phyloP scores from a whole-genome alignment of 768 basidiomycete genomes.

The Leccinum truebloodii region DNA sequence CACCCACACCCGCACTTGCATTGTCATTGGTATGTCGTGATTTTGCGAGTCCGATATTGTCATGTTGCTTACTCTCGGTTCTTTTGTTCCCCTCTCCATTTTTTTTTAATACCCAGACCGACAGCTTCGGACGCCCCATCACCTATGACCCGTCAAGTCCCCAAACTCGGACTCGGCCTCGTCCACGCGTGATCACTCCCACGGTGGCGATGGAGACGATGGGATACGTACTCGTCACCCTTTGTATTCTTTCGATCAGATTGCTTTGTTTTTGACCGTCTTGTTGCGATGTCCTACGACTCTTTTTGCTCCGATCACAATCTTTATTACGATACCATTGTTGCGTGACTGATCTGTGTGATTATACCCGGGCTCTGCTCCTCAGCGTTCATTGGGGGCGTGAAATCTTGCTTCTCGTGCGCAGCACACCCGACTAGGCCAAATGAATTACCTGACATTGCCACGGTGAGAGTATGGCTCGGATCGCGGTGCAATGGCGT shows the following conservation, averaged over 20 bases:
- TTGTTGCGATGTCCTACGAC: background rate
- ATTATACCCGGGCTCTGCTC: background rate
- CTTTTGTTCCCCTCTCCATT: background rate
- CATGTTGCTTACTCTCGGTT: background rate
- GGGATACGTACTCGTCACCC: slow-evolving; percentile 12
- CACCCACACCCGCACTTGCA: background rate
- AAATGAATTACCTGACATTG: slow-evolving; percentile 9
- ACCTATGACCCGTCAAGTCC: background rate
- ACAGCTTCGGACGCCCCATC: background rate
- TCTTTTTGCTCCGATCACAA: background rate
- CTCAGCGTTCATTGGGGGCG: background rate
- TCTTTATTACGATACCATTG: background rate
- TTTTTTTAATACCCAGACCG: background rate
- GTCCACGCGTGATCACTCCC: slow-evolving; percentile 5
- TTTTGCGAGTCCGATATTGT: background rate
- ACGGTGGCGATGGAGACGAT: slow-evolving; percentile 13
- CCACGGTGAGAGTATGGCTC: background rate
- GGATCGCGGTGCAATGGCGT: background rate
- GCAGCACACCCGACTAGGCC: background rate
- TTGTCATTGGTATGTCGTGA: slow-evolving; percentile 8
- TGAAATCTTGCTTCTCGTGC: background rate
- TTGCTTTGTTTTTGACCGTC: slow-evolving; percentile 18
- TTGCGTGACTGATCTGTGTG: background rate
- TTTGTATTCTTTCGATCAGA: slow-evolving; percentile 19
- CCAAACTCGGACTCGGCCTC: background rate